Evolutionary conservation across 1,284 basidiomycete species (phyloP), one percentile per base, ranked within the genome.

Genomic region (Rhodotorula glutinis): DNA sequence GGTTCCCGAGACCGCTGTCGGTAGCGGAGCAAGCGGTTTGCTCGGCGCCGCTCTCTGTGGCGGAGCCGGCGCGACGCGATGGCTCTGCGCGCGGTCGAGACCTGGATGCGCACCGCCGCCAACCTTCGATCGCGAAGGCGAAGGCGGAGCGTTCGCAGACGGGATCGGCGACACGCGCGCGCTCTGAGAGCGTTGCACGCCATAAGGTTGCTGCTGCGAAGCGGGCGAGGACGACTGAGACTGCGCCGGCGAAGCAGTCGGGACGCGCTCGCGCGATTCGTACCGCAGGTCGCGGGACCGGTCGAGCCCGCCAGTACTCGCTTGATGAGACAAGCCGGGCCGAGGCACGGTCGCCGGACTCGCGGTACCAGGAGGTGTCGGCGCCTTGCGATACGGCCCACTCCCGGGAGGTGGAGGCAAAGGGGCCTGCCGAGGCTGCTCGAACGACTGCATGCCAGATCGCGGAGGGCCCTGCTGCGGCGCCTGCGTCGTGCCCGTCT

Each of bases 81-180:
- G 77, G 3, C 79, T 80, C 41, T 74, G 74, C 13, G 81, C 80
- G 29, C 80, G 76, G 63, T 80, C 79, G 41, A 81, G 54, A 7
- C 40, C 38, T 19, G 30, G 33, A n/a, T 27, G 10, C 19, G 38
- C 38, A 11, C 53, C 33, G n/a, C 46, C 46, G 46, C 46, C 49
- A 13, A 51, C n/a, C 17, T 51, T 51, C 25, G n/a, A 25, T 27
- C 49, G n/a, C 25, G 41, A 19, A 40, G 54, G 27, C 46, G 51
- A n/a, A n/a, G 64, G 40, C 41, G 49, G 40, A 29, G 58, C 51
- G 56, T 44, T 41, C 54, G 63, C 5, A 25, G n/a, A 27, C 38
- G 57, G 49, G 10, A 38, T 43, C 17, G 58, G 58, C 11, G 58
- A 59, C 3, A 41, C 43, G 4, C 65, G 54, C 38, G 74, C 71